These are phyloP conservation scores for Arctostaphylos glauca DNA, from an alignment of 148 eudicot genomes.

Conservation along the genomic window DNA sequence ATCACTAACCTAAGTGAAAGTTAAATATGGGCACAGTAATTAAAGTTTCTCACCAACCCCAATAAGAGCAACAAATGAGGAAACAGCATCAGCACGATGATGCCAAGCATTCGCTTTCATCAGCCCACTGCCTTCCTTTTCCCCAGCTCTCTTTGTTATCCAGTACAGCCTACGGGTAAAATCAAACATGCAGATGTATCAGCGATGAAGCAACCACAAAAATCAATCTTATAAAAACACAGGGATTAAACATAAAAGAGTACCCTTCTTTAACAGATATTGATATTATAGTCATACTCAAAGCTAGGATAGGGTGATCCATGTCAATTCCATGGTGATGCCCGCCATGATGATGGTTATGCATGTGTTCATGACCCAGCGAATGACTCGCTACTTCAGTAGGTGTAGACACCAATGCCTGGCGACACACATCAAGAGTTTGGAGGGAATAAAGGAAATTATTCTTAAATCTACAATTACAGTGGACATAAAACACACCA, in stretches of 20 bases:
- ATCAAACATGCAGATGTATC: constrained; percentile 10
- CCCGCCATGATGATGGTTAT: constrained; percentile 53
- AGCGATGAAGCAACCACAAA: background rate
- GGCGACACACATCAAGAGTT: constrained; percentile 21
- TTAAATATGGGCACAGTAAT: constrained; percentile 7
- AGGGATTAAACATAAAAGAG: background rate
- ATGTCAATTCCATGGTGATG: constrained; percentile 81
- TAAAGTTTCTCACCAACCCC: constrained; percentile 80
- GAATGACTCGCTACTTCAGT: constrained; percentile 64
- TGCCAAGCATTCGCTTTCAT: constrained; percentile 99
- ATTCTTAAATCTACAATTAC: background rate
- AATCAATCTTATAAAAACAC: background rate
- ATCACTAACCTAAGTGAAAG: constrained; percentile 3
- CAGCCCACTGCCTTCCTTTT: constrained; percentile 90
- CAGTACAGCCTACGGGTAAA: constrained; percentile 63
- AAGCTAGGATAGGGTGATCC: constrained; percentile 86
- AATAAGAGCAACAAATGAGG: constrained; percentile 90
- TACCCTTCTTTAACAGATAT: constrained; percentile 94
- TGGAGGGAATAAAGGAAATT: background rate
- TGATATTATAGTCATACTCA: constrained; percentile 73
- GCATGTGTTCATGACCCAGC: constrained; percentile 44
- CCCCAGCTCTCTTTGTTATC: constrained; percentile 92
- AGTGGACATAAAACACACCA: background rate
- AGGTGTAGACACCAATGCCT: constrained; percentile 54
- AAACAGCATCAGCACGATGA: constrained; percentile 98